Evolutionary conservation across 2,329 filamentous ascomycete species (phyloP), one percentile per base, ranked within the genome.

Genomic region (Alternaria burnsii): DNA sequence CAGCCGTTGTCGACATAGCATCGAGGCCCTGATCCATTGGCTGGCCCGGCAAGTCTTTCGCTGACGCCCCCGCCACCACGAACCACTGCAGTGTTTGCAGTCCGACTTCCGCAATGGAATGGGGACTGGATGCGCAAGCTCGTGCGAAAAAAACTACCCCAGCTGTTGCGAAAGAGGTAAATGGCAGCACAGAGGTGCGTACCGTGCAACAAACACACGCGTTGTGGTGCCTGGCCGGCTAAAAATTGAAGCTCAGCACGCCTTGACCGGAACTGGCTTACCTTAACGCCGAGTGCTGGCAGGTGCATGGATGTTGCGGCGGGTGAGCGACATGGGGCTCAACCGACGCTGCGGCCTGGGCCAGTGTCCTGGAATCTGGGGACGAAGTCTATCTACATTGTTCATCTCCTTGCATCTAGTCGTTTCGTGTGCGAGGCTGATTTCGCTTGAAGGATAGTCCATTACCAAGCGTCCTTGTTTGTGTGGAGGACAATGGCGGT

Each of bases 301-400:
- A 55, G 44, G 53, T 50, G 48, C 44, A 55, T 52, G 48, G 30
- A 55, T 52, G 59, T 16, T 14, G 44, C 58, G 28, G 57, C 57
- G 52, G 56, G 58, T 56, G 55, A 52, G 56, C 57, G 52, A 56
- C 56, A 48, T 58, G 57, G 46, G 42, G 42, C n/a, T 11, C 36
- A 32, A 42, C 46, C 28, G 51, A n/a, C 48, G 53, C 58, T 36
- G 47, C 50, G 58, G 61, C 52, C 47, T 52, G 55, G 32, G 58
- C 63, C 63, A 53, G 26, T 24, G 22, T 58, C 22, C 61, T 66
- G 63, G 63, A 56, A 63, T 47, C 57, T 59, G 63, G 61, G 63
- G 58, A 51, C 34, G 10, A 38, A 41, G 52, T 44, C 24, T 43
- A 47, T 53, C 38, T 50, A 50, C 32, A 11, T 4, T 50, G 20